Base-by-base conservation (phyloP, 2,329 filamentous ascomycete species). In the Verticillium longisporum region DNA sequence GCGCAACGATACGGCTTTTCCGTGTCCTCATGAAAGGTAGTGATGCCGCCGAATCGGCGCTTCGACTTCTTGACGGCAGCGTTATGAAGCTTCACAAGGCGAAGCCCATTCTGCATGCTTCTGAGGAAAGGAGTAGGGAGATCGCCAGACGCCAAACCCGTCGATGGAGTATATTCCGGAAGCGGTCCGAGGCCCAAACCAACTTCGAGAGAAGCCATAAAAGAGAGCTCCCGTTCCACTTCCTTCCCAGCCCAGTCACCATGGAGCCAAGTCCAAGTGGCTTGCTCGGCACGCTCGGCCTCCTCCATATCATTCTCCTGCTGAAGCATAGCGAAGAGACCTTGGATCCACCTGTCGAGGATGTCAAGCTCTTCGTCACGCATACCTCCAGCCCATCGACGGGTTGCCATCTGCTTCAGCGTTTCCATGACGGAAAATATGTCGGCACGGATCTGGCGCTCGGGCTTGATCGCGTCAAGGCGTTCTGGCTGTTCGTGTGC, bases 1-100 rank as follows among this genome's bases (percentile, higher is more conserved):
- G 93, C 92, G 64, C 88, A 88, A 57, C 95, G 89, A 73, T 99
- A 99, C 0, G 95, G 95, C 76, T 98, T 98, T 63, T 87, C 88
- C 10, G 95, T 94, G 73, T 99, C 92, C n/a, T 87, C 88, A 73
- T 98, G 95, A 74, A 89, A 97, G 10, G 84, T 84, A 61, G 91
- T 92, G 71, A 99, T 97, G 64, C 91, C 86, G 59, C 93, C 92
- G 72, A 98, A 98, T 7, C 90, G 90, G 34, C 91, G 84, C 70
- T 89, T 88, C 26, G 93, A 97, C 72, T 91, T 91, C 70, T 87
- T 86, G 36, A 99, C 90, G 0, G 91, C 87, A 14, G 89, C 88
- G 72, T 99, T 99, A 80, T 99, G 95, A 65, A 98, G 84, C 67
- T 88, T 87, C 36, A 98, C 87, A 2, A 99, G 84, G 54, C 88